These are phyloP conservation scores for Aureobasidium sp. DNA, from an alignment of 2,329 filamentous ascomycete species.

Conservation along the genomic window DNA sequence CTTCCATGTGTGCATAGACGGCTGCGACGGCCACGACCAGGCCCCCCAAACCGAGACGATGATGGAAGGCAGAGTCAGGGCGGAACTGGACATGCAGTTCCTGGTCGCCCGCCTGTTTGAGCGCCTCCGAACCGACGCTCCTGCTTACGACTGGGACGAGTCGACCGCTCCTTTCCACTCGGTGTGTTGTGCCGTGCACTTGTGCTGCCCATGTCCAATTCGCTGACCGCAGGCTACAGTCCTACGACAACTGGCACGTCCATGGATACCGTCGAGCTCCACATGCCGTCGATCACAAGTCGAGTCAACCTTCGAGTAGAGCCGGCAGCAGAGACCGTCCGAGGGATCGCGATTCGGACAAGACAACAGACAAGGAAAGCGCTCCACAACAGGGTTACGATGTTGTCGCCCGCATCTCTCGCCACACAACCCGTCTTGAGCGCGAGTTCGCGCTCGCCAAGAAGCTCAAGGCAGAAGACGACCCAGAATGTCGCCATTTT, in stretches of 20 bases:
- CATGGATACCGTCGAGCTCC: constrained; percentile 32
- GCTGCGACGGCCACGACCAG: constrained; percentile 9
- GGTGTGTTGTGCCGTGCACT: constrained; percentile 21
- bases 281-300: constrained; percentile 15
- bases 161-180: constrained; percentile 40
- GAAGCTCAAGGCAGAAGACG: constrained; percentile 33
- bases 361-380: constrained; percentile 1
- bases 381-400: constrained; percentile 27
- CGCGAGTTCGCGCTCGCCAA: constrained; percentile 77
- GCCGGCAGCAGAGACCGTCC: constrained; percentile 7
- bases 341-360: background rate
- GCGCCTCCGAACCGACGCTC: constrained; percentile 29
- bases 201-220: background rate
- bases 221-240: constrained; percentile 35
- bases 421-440: constrained; percentile 75
- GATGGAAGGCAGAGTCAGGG: constrained; percentile 17
- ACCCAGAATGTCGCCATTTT: constrained; percentile 63
- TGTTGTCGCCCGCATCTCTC: constrained; percentile 76
- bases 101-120: constrained; percentile 26
- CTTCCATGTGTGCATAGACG: constrained; percentile 5
- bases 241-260: constrained; percentile 79
- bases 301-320: constrained; percentile 7
- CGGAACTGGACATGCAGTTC: constrained; percentile 16
- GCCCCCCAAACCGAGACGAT: background rate
- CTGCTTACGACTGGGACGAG: constrained; percentile 33